Evolutionary conservation across 208 protist genomes (phyloP).

Genomic region (Novymonas esmeraldas): DNA sequence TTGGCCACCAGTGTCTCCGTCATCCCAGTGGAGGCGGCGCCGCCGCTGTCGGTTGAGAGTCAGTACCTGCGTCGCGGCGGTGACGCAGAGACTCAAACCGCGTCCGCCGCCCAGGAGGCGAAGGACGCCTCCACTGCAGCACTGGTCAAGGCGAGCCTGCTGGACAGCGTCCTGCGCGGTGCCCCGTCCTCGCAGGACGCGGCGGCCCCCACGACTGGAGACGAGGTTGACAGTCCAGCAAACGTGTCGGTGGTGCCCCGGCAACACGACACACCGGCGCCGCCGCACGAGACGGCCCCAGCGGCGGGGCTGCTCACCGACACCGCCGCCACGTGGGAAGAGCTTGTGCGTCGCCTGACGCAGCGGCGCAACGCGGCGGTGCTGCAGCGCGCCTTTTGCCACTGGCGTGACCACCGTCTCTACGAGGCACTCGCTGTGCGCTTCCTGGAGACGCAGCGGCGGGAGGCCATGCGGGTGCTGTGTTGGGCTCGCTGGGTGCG

Average conservation of each 20-base stretch:
- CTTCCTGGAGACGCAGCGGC: slow-evolving; percentile 16
- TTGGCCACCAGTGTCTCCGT: not conserved
- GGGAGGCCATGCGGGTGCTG: slow-evolving; percentile 3
- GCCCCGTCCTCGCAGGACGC: not conserved
- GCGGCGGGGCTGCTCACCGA: not conserved
- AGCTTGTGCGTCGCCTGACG: not conserved
- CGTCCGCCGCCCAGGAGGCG: no score
- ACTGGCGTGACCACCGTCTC: slow-evolving; percentile 47
- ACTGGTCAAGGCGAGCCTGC: not conserved
- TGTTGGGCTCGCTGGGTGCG: slow-evolving; percentile 35
- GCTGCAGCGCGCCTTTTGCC: slow-evolving; percentile 13
- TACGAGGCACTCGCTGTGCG: slow-evolving; percentile 33
- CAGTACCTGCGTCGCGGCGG: not conserved
- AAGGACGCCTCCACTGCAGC: not conserved
- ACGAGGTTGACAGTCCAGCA: not conserved
- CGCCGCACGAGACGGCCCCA: not conserved
- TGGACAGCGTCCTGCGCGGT: slow-evolving; percentile 7
- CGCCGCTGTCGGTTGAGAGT: not conserved
- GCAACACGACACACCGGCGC: no score
- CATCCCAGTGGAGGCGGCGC: not conserved
- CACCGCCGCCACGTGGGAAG: not conserved
- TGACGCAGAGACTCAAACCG: no score
- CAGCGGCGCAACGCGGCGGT: not conserved
- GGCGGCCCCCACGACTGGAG: not conserved
- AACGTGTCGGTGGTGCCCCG: no score